These are phyloP conservation scores for Aurantiochytrium sp. DNA, from an alignment of 108 stramenopile species.

Conservation along the genomic window DNA sequence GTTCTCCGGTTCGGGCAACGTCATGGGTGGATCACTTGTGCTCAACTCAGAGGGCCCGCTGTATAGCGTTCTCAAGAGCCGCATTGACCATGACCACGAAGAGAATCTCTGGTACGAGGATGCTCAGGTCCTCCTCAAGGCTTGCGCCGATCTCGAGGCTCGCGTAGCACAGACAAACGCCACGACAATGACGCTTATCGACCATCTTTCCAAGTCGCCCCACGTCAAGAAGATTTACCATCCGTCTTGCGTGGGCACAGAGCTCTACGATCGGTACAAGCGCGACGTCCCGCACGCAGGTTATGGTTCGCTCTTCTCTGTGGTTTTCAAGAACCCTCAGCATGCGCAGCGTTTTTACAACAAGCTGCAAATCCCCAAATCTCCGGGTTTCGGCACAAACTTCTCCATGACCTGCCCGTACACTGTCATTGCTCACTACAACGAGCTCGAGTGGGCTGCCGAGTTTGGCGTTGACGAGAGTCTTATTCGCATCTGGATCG, in stretches of 20 bases:
- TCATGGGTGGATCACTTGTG: conserved; percentile 23
- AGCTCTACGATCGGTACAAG: neutral
- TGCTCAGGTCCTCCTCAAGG: conserved; percentile 4
- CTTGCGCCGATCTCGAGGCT: neutral
- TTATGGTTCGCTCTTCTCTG: neutral
- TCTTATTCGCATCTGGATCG: conserved; percentile 21
- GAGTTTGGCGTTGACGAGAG: conserved; percentile 2
- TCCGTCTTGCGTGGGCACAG: neutral
- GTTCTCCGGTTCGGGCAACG: conserved; percentile 22
- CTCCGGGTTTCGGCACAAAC: neutral
- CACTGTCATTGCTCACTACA: neutral
- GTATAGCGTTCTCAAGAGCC: neutral
- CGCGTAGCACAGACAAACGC: neutral
- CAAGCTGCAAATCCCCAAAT: neutral
- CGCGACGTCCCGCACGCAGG: neutral
- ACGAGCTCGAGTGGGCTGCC: conserved; percentile 21
- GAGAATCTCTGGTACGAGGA: conserved; percentile 1
- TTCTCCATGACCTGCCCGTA: conserved; percentile 11
- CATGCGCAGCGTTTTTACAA: neutral
- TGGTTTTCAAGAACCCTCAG: neutral
- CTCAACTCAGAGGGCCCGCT: conserved; percentile 9
- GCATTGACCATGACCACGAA: neutral
- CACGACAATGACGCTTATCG: neutral
- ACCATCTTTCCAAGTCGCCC: neutral
- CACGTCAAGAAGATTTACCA: neutral